phyloP scores from a whole-genome alignment of 2,329 filamentous ascomycete genomes.

The Ophiocordyceps australis region DNA sequence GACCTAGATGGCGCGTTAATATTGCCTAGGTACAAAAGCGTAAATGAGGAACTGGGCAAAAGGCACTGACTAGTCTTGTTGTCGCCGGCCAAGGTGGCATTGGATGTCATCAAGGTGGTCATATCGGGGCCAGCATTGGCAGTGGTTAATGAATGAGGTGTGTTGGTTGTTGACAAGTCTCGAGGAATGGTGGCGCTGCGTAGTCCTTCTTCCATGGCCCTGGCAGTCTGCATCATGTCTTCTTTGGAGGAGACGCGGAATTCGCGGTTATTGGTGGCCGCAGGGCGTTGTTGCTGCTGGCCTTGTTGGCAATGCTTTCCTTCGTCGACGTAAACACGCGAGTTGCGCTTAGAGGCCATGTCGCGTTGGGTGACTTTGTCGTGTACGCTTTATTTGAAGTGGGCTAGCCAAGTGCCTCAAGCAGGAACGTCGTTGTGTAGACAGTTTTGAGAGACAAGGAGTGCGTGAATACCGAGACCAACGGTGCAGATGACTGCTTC shows the following conservation, averaged over 20 bases:
- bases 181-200: slow-evolving; percentile 2
- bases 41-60: too few relatives aligned
- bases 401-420: not conserved
- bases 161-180: slow-evolving; percentile 5
- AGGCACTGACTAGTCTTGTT: too few relatives aligned
- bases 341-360: slow-evolving; percentile 9
- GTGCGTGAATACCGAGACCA: not conserved
- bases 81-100: not conserved
- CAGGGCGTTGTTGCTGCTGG: slow-evolving; percentile 3
- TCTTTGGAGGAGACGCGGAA: slow-evolving; percentile 12
- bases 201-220: slow-evolving; percentile 9
- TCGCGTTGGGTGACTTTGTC: not conserved
- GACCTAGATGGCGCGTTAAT: too few relatives aligned
- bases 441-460: not conserved
- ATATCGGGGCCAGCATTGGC: not conserved
- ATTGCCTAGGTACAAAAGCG: too few relatives aligned
- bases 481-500: too few relatives aligned
- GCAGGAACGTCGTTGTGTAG: not conserved
- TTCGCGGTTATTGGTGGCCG: slow-evolving; percentile 10
- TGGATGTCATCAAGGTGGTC: not conserved
- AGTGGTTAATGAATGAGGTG: slow-evolving; percentile 5
- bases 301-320: slow-evolving; percentile 3
- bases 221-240: slow-evolving; percentile 6
- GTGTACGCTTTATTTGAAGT: not conserved
- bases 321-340: slow-evolving; percentile 7